Evolutionary conservation across 73 alveolate genomes (phyloP), one percentile per base, ranked within the genome.

Genomic region (Tetrahymena elliotti): DNA sequence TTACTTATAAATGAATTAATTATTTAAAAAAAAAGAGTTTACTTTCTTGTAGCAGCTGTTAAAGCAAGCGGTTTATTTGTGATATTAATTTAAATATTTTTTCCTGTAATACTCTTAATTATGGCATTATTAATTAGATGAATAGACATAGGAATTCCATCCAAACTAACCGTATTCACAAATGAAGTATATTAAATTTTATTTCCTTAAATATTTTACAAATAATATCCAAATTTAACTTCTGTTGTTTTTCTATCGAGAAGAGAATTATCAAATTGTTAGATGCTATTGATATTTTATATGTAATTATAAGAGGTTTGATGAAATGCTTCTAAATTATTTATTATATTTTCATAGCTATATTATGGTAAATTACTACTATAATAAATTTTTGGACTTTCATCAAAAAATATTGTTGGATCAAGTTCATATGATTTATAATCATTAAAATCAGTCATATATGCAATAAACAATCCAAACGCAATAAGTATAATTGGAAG

Each of bases 401-500:
- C 53, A 27, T 40, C 95, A 33, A 53, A 93, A 33, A 35, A 40
- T 22, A 34, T 52, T 31, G 36, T 24, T 27, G 54, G 47, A 24
- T 20, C 27, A 22, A 53, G 33, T 93, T 83, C 37, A 8, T 38
- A 35, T n/a, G 37, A 20, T 10, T 94, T 93, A 18, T 95, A 93
- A 33, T 84, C 92, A 16, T 9, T 37, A 83, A 95, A 96, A 95
- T 83, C 68, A 22, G 92, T 33, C 22, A 96, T 33, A 33, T 52
- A 38, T 22, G 97, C 52, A 16, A 97, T 37, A 8, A 94, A 97
- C 0, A 98, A 95, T 0, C 99, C 99, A 35, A 98, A 92, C 0
- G 98, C 93, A 35, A 98, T 96, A 52, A 98, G 96, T 37, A 97
- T 31, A 39, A 97, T 95, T 0, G 99, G 99, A 38, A 98, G 95